phyloP scores from a whole-genome alignment of 169 alveolate species.

The Babesia bovis region DNA sequence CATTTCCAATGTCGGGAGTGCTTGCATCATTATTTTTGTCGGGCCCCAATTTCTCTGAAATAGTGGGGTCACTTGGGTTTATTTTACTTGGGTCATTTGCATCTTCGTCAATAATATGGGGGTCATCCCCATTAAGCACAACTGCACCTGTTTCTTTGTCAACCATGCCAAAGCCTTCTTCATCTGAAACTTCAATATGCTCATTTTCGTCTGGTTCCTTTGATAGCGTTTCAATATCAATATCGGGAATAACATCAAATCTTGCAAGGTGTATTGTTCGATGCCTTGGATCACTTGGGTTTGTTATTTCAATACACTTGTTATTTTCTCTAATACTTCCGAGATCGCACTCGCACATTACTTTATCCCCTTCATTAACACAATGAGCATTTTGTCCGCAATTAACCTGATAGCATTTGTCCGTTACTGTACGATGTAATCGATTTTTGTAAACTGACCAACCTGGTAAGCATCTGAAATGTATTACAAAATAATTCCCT shows the following conservation, averaged over 20 bases:
- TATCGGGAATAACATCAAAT: background rate
- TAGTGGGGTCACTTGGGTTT: too few relatives aligned
- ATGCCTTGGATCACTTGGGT: background rate
- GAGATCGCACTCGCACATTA: conserved; percentile 6
- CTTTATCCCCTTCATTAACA: background rate
- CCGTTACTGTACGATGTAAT: conserved; percentile 7
- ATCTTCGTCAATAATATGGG: background rate
- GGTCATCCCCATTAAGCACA: conserved; percentile 3
- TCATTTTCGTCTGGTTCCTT: conserved; percentile 1
- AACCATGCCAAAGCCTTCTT: conserved; percentile 5
- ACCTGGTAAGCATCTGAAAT: conserved; percentile 47
- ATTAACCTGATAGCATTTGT: conserved; percentile 11
- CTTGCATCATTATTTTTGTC: too few relatives aligned
- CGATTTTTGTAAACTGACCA: background rate
- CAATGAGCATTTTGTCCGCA: conserved; percentile 41
- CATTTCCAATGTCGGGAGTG: too few relatives aligned
- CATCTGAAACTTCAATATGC: background rate
- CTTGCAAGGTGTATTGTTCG: background rate
- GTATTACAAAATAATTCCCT: conserved; percentile 4
- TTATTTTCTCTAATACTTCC: background rate
- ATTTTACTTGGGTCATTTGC: too few relatives aligned
- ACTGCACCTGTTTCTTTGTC: conserved; percentile 9
- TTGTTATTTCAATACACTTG: background rate
- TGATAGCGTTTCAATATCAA: background rate
- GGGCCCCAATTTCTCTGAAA: too few relatives aligned